Evolutionary conservation across 2,329 filamentous ascomycete species (phyloP).

Genomic region (Catunica adiposa): DNA sequence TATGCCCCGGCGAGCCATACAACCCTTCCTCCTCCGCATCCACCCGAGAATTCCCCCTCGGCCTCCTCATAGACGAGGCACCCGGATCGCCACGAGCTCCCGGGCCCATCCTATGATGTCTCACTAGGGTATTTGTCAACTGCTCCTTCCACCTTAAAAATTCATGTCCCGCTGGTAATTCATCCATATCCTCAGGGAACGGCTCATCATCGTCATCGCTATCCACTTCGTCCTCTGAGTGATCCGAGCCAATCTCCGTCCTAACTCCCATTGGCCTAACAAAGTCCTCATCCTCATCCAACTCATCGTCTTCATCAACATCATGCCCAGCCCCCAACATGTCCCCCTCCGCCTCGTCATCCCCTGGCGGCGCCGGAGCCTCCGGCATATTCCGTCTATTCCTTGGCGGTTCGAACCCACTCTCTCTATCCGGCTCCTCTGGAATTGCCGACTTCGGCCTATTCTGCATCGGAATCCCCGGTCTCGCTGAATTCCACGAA

Average conservation of each 20-base stretch:
- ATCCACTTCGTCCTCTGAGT: constrained; percentile 1
- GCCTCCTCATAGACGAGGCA: not conserved
- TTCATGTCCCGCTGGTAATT: not conserved
- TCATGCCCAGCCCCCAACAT: not conserved
- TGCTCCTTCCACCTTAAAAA: constrained; percentile 4
- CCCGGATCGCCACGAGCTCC: not conserved
- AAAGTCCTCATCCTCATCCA: not conserved
- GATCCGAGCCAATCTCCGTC: constrained; percentile 3
- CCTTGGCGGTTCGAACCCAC: not conserved
- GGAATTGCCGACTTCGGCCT: not conserved
- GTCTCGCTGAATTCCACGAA: not conserved
- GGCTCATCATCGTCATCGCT: not conserved
- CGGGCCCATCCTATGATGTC: not conserved
- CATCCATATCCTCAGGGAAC: constrained; percentile 9
- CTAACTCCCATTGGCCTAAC: not conserved
- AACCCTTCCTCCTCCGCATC: constrained; percentile 1
- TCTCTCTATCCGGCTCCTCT: not conserved
- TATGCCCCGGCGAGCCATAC: not conserved
- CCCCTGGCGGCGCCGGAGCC: not conserved
- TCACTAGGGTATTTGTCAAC: not conserved
- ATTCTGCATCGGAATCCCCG: not conserved
- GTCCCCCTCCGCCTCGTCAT: not conserved
- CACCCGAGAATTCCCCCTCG: constrained; percentile 8
- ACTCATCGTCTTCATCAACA: not conserved
- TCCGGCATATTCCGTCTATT: not conserved